phyloP scores from a whole-genome alignment of 805 yeast species.

The Barnettozyma wickerhamii region DNA sequence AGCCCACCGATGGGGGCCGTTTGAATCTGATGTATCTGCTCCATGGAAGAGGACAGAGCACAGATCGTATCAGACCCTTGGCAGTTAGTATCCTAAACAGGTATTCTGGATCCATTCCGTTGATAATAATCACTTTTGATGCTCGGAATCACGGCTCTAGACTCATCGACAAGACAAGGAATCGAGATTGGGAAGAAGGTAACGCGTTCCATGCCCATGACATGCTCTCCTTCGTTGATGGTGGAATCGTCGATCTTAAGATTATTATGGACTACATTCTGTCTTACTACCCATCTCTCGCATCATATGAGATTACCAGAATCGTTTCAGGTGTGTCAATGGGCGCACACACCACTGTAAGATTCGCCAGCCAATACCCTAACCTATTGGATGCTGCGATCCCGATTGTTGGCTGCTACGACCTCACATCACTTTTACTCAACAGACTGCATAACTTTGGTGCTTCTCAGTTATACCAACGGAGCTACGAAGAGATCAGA shows the following conservation, averaged over 20 bases:
- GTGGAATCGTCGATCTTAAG: conserved; percentile 17
- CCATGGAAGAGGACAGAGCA: conserved; percentile 6
- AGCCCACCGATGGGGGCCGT: background rate
- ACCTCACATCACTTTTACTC: conserved; percentile 16
- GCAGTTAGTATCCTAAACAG: background rate
- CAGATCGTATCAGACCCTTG: background rate
- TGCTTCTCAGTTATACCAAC: background rate
- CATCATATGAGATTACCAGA: conserved; percentile 1
- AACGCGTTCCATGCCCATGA: conserved; percentile 18
- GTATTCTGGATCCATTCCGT: background rate
- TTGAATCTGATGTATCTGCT: conserved; percentile 2
- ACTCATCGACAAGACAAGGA: conserved; percentile 6
- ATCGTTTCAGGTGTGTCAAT: conserved; percentile 21
- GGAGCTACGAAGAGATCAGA: background rate
- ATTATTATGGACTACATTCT: conserved; percentile 17
- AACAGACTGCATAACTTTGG: conserved; percentile 8
- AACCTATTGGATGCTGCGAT: conserved; percentile 14
- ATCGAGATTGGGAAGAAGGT: conserved; percentile 14
- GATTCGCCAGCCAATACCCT: conserved; percentile 14
- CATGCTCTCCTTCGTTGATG: conserved; percentile 18
- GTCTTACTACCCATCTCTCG: conserved; percentile 8
- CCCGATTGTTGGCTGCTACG: conserved; percentile 22
- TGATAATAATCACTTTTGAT: conserved; percentile 19
- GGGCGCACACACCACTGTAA: conserved; percentile 22
- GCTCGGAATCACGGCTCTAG: conserved; percentile 22